Percentiles rank a stretch among this genome's conserved stretches.
Conservation (phyloP, 2,329 filamentous ascomycete species). For the Microsporum audouinii region DNA sequence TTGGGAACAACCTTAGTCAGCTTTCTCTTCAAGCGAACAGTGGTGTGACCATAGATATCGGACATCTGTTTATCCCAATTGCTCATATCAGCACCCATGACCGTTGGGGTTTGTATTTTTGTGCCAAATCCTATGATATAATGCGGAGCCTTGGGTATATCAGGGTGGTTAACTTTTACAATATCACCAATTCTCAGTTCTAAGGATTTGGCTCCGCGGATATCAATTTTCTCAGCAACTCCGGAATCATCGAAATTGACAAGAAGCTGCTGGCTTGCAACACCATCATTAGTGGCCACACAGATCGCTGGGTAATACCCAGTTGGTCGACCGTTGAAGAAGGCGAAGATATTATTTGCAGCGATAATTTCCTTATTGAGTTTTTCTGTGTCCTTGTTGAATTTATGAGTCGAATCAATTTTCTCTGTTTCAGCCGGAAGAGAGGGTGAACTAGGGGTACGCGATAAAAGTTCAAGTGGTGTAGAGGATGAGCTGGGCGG, state of each 20-base stretch:
- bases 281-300: slow-evolving; percentile 34
- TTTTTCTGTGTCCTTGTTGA: neutral
- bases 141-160: slow-evolving; percentile 34
- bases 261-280: slow-evolving; percentile 32
- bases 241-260: slow-evolving; percentile 37
- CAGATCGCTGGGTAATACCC: slow-evolving; percentile 52
- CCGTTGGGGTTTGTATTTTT: slow-evolving; percentile 19
- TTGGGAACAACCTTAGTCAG: slow-evolving; percentile 33
- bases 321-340: slow-evolving; percentile 45
- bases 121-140: slow-evolving; percentile 33
- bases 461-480: neutral
- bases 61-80: slow-evolving; percentile 21
- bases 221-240: slow-evolving; percentile 29
- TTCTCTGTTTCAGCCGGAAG: neutral
- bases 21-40: slow-evolving; percentile 33
- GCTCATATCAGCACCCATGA: slow-evolving; percentile 13
- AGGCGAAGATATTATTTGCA: slow-evolving; percentile 46
- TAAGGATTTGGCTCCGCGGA: slow-evolving; percentile 32
- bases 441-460: neutral
- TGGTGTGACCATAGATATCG: slow-evolving; percentile 34
- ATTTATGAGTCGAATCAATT: neutral
- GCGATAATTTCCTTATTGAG: slow-evolving; percentile 20
- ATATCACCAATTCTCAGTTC: slow-evolving; percentile 36
- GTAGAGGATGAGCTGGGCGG: slow-evolving; percentile 10
- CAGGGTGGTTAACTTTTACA: slow-evolving; percentile 36